These are phyloP conservation scores for Epichloe gansuensis DNA, from an alignment of 2,329 filamentous ascomycete species.

Conservation along the genomic window DNA sequence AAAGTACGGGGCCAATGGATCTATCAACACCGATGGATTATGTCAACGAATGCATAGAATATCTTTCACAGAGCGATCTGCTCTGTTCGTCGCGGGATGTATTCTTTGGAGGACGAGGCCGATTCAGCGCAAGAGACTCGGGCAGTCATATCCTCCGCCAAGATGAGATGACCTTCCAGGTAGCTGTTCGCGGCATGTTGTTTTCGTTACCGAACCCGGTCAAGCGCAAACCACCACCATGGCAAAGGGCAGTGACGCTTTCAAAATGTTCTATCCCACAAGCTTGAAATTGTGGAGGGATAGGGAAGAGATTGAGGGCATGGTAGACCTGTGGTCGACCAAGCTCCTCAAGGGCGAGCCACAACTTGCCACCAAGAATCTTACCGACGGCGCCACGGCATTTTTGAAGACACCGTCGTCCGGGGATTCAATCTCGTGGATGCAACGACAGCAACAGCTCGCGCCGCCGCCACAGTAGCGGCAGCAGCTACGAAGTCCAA, in stretches of 20 bases:
- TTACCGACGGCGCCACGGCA: conserved; percentile 34
- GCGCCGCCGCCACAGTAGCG: conserved; percentile 1
- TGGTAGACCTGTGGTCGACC: conserved; percentile 58
- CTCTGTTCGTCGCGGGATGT: conserved; percentile 61
- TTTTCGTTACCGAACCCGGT: conserved; percentile 81
- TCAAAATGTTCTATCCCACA: conserved; percentile 87
- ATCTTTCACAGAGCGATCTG: conserved; percentile 78
- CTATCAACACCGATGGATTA: conserved; percentile 57
- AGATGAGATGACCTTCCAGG: conserved; percentile 88
- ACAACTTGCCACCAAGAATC: conserved; percentile 20
- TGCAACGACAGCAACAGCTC: conserved; percentile 21
- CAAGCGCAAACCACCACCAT: conserved; percentile 44
- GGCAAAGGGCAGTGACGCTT: conserved; percentile 45
- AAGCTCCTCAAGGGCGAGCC: conserved; percentile 46
- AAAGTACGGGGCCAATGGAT: conserved; percentile 37
- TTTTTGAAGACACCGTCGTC: conserved; percentile 32
- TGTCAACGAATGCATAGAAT: conserved; percentile 74
- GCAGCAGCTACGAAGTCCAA: conserved; percentile 6
- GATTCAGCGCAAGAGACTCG: conserved; percentile 39
- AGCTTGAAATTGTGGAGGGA: conserved; percentile 74
- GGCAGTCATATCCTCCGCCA: conserved; percentile 70
- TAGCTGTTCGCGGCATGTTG: conserved; percentile 74
- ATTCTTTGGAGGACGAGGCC: conserved; percentile 51
- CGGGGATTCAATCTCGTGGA: conserved; percentile 20
- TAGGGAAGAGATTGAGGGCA: conserved; percentile 67